Conservation (phyloP, 768 basidiomycete genomes). For the Pleurotus tuber-regium region DNA sequence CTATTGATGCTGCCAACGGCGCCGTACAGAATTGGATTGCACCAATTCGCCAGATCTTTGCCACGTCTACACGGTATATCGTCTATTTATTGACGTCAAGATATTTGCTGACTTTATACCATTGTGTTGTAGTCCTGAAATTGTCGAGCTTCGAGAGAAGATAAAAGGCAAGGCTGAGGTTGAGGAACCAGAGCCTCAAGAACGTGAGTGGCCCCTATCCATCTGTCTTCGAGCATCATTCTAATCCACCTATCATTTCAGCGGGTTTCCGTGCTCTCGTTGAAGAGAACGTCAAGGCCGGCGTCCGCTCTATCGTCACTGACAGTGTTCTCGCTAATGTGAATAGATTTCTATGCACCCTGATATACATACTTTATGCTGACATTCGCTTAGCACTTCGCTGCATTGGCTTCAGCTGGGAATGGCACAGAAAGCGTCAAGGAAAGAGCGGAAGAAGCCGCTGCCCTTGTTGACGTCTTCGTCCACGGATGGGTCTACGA, state of each 20-base stretch:
- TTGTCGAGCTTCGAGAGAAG: constrained; percentile 30
- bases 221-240: background rate
- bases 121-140: constrained; percentile 29
- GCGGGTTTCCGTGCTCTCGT: constrained; percentile 42
- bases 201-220: constrained; percentile 23
- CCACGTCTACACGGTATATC: constrained; percentile 29
- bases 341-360: background rate
- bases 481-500: constrained; percentile 8
- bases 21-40: constrained; percentile 40
- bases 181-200: constrained; percentile 26
- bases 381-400: background rate
- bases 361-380: background rate
- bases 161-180: constrained; percentile 15
- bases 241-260: constrained; percentile 13
- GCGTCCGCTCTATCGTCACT: constrained; percentile 19
- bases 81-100: background rate
- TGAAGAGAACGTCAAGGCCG: constrained; percentile 38
- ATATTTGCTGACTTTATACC: background rate
- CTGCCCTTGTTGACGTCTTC: constrained; percentile 4
- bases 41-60: constrained; percentile 36
- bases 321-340: constrained; percentile 20
- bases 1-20: constrained; percentile 24
- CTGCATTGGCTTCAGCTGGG: constrained; percentile 2
- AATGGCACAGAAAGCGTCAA: constrained; percentile 3
- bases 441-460: background rate